phyloP scores from a whole-genome alignment of 2,329 filamentous ascomycete genomes.

The Colletotrichum horii region DNA sequence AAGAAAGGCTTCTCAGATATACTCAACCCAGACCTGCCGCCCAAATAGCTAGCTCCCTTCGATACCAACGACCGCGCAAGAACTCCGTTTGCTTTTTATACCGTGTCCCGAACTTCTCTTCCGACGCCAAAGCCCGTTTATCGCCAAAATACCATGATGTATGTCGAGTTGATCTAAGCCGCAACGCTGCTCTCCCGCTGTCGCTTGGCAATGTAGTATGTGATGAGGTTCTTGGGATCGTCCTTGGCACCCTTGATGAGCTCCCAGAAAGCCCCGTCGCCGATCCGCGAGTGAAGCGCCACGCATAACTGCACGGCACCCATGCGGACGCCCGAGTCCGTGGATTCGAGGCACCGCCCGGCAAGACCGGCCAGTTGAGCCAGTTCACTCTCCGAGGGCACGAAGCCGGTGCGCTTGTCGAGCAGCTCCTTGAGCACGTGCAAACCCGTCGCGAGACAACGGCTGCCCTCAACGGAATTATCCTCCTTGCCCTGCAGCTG shows the following conservation, averaged over 20 bases:
- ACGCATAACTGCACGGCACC: constrained; percentile 83
- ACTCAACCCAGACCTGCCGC: constrained; percentile 4
- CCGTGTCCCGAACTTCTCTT: neutral
- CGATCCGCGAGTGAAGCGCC: constrained; percentile 68
- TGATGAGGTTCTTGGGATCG: constrained; percentile 77
- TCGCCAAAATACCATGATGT: neutral
- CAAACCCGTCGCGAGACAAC: constrained; percentile 66
- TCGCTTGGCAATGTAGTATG: constrained; percentile 79
- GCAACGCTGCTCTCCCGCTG: constrained; percentile 54
- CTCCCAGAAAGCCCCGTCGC: constrained; percentile 70
- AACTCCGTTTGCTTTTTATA: constrained; percentile 7
- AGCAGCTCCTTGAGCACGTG: constrained; percentile 67
- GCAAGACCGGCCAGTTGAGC: constrained; percentile 55
- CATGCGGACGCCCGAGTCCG: constrained; percentile 69
- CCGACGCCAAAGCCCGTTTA: neutral
- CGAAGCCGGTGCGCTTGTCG: constrained; percentile 51
- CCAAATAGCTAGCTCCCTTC: neutral
- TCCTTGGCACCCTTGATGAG: constrained; percentile 69
- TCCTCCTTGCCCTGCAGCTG: constrained; percentile 53
- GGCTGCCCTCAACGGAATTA: constrained; percentile 48
- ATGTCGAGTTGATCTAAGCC: neutral
- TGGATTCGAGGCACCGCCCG: constrained; percentile 62
- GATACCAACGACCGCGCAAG: neutral
- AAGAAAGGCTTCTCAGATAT: constrained; percentile 12
- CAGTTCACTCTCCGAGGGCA: constrained; percentile 58